These are phyloP conservation scores for Eucalyptus sideroxylon DNA, from an alignment of 345 rosid genomes.

Conservation along the genomic window DNA sequence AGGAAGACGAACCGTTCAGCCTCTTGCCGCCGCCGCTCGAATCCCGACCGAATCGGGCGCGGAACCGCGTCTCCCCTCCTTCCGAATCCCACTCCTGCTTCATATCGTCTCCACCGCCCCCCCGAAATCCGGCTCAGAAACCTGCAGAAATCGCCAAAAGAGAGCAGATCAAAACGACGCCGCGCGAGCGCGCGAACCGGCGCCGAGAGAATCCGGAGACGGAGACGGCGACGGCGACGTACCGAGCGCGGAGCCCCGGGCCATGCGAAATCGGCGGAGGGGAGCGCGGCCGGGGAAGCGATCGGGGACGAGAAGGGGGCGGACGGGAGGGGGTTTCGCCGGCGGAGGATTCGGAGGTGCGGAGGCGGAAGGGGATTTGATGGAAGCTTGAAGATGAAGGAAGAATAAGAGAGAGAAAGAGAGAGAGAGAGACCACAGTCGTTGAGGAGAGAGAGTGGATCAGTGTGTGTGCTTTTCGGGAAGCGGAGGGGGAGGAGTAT, in stretches of 20 bases:
- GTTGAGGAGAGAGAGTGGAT: background rate
- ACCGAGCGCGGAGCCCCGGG: background rate
- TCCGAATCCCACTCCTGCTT: constrained; percentile 37
- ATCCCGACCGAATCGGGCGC: constrained; percentile 10
- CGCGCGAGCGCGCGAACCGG: background rate
- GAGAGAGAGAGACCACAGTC: background rate
- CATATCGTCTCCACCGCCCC: constrained; percentile 18
- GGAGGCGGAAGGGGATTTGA: background rate
- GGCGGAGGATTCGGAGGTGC: background rate
- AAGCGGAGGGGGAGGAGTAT: background rate
- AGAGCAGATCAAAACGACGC: background rate
- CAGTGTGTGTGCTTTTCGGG: background rate
- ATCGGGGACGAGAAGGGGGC: background rate
- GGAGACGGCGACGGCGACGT: background rate
- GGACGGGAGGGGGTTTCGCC: background rate
- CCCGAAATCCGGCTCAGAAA: background rate
- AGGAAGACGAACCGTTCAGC: constrained; percentile 46
- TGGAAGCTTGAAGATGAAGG: background rate
- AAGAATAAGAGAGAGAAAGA: background rate
- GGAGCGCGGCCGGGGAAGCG: background rate
- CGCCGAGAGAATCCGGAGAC: background rate
- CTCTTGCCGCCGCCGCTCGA: constrained; percentile 38
- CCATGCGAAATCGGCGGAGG: background rate
- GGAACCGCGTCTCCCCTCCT: constrained; percentile 8
- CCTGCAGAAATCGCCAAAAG: background rate